Percentiles rank a stretch among this genome's conserved stretches.
phyloP scores from a whole-genome alignment of 2,329 filamentous ascomycete genomes.

The Fusarium nisikadoi region DNA sequence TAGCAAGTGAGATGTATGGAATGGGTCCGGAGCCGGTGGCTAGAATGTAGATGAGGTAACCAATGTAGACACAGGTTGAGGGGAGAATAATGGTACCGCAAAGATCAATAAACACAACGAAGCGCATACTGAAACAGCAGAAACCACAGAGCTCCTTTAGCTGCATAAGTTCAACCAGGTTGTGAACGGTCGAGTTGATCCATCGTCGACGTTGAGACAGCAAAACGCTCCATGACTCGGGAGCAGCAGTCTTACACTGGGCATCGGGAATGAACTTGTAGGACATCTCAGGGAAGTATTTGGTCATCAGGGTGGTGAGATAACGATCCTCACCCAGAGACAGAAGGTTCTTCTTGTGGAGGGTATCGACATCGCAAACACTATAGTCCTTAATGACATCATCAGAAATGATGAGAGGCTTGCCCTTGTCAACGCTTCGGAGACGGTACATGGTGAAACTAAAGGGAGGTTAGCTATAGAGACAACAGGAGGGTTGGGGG shows the following conservation, averaged over 20 bases:
- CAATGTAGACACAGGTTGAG: constrained; percentile 87
- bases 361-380: constrained; percentile 88
- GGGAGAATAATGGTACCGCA: constrained; percentile 92
- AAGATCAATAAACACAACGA: constrained; percentile 94
- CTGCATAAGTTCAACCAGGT: constrained; percentile 88
- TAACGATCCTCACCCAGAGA: constrained; percentile 97
- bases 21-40: constrained; percentile 77
- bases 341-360: constrained; percentile 96
- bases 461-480: constrained; percentile 43
- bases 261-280: constrained; percentile 97
- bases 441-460: constrained; percentile 99
- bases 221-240: constrained; percentile 92
- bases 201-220: constrained; percentile 98
- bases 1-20: constrained; percentile 86
- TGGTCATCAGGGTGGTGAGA: constrained; percentile 97
- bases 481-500: neutral
- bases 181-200: constrained; percentile 99
- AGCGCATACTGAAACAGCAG: constrained; percentile 98
- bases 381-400: constrained; percentile 88
- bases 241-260: constrained; percentile 91
- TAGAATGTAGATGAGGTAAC: constrained; percentile 85
- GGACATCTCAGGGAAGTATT: constrained; percentile 93
- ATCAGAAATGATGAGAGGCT: constrained; percentile 93
- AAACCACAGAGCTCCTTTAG: constrained; percentile 97
- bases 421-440: constrained; percentile 91